Conservation (phyloP, 139 green algal genomes). For the Pseudopediastrum boryanum region DNA sequence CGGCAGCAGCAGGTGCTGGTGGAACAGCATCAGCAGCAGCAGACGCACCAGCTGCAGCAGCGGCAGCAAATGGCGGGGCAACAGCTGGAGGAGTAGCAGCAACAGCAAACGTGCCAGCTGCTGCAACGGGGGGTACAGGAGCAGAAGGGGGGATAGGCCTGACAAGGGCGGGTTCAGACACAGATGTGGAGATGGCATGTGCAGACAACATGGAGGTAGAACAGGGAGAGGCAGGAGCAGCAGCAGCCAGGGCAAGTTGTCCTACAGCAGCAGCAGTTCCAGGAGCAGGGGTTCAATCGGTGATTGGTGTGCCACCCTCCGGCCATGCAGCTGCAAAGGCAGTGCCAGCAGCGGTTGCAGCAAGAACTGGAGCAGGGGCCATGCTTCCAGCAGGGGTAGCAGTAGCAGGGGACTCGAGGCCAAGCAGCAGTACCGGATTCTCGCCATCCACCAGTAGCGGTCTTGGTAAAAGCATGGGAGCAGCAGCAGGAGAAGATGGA, state of each 20-base stretch:
- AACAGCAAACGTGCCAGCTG: no score
- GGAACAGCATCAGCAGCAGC: conserved; percentile 1
- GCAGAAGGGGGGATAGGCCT: no score
- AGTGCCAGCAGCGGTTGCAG: conserved; percentile 25
- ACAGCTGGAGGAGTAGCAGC: conserved; percentile 7
- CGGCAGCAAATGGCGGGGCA: not conserved
- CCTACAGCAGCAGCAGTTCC: not conserved
- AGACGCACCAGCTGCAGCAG: not conserved
- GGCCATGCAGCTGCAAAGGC: not conserved
- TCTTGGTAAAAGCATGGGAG: not conserved
- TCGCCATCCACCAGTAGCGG: no score
- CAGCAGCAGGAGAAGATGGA: conserved; percentile 7
- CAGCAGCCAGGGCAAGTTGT: not conserved
- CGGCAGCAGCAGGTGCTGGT: conserved; percentile 3
- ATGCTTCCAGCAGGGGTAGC: not conserved
- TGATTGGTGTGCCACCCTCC: not conserved
- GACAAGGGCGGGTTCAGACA: no score
- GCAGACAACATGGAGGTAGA: no score
- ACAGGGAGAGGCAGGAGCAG: not conserved
- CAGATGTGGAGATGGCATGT: no score
- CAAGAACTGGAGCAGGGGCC: not conserved
- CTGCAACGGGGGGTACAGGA: no score
- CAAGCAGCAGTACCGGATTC: conserved; percentile 1
- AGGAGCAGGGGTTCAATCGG: not conserved
- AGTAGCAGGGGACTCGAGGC: no score